A percentile compares a stretch with the other conserved stretches of the same genome.
phyloP scores from a whole-genome alignment of 176 grass and related monocot genomes.

The Pontederia crassipes region DNA sequence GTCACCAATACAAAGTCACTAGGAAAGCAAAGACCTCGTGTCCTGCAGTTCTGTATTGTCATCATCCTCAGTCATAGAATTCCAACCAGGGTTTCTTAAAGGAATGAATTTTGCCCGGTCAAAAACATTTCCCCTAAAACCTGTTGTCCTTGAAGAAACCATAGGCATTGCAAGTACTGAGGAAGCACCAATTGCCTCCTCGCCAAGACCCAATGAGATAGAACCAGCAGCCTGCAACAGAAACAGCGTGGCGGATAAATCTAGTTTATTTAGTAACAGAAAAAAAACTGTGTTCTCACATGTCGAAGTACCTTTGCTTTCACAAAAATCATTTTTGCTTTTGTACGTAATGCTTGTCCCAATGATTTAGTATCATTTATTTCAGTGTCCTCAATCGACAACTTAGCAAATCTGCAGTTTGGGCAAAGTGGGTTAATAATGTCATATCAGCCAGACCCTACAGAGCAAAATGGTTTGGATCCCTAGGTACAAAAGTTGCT shows the following conservation, averaged over 20 bases:
- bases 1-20: constrained; percentile 22
- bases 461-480: not conserved
- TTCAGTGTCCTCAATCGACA: constrained; percentile 46
- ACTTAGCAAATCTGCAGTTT: constrained; percentile 41
- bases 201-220: constrained; percentile 65
- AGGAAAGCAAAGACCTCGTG: constrained; percentile 41
- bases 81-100: constrained; percentile 45
- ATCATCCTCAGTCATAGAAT: constrained; percentile 39
- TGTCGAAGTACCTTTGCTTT: constrained; percentile 63
- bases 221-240: constrained; percentile 65
- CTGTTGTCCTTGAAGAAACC: constrained; percentile 81
- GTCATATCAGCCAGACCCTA: not conserved
- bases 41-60: constrained; percentile 29
- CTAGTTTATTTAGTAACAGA: not conserved
- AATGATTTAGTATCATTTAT: constrained; percentile 44
- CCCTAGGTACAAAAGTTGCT: too few relatives aligned
- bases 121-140: constrained; percentile 46
- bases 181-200: constrained; percentile 63
- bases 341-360: constrained; percentile 41
- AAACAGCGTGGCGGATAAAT: not conserved
- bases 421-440: not conserved
- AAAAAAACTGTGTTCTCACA: constrained; percentile 10
- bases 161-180: constrained; percentile 86
- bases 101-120: constrained; percentile 65
- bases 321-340: constrained; percentile 48